Evolutionary conservation across 2,329 filamentous ascomycete genomes (phyloP).

Genomic region (Phoma sp.): DNA sequence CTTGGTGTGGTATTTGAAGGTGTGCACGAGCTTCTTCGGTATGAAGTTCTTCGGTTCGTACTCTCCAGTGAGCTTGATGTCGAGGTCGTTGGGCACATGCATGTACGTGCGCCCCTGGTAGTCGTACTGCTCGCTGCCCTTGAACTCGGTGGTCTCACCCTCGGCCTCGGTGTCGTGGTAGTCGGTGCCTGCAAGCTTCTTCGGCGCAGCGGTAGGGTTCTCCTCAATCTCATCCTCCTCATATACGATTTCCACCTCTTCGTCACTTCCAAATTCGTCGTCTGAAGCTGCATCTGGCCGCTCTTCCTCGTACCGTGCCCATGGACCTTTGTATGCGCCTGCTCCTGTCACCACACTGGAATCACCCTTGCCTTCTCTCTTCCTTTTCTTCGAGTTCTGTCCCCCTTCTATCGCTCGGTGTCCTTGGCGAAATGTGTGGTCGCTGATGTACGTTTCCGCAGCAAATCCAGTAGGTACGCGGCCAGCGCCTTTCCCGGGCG

Average conservation of each 20-base stretch:
- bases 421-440: conserved; percentile 86
- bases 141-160: conserved; percentile 83
- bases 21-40: conserved; percentile 91
- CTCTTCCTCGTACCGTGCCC: conserved; percentile 83
- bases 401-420: conserved; percentile 78
- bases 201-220: conserved; percentile 66
- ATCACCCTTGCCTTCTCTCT: conserved; percentile 84
- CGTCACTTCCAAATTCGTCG: conserved; percentile 69
- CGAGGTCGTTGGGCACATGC: conserved; percentile 79
- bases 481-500: conserved; percentile 41
- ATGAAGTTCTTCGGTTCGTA: conserved; percentile 84
- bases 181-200: conserved; percentile 63
- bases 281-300: conserved; percentile 72
- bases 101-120: conserved; percentile 97
- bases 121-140: conserved; percentile 82
- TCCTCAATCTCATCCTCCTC: conserved; percentile 75
- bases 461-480: conserved; percentile 77
- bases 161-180: conserved; percentile 56
- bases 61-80: conserved; percentile 73
- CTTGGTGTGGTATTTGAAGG: conserved; percentile 85
- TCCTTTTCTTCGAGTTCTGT: conserved; percentile 73
- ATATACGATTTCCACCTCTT: conserved; percentile 75
- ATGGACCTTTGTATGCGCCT: conserved; percentile 89
- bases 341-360: conserved; percentile 84
- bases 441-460: conserved; percentile 86